Base-by-base conservation (phyloP, 345 rosid genomes). In the Combretum micranthum region DNA sequence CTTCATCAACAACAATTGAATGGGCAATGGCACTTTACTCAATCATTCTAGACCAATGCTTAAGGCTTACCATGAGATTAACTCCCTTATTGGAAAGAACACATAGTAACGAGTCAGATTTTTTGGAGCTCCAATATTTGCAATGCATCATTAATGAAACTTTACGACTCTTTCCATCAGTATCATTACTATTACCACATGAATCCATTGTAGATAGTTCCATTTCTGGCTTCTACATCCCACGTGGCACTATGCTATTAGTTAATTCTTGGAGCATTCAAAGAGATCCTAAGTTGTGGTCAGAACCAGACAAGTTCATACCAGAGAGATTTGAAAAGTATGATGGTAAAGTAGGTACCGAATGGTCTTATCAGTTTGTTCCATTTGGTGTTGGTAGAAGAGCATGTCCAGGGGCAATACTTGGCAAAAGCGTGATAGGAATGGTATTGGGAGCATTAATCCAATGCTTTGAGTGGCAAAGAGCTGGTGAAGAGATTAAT, bases 211-310 rank as follows among this genome's bases (percentile, higher is more conserved):
- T 47, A 47, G 67, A 69, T 6, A 63, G 76, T 60, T 47, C 44
- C 2, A 53, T 72, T 2, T 57, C 13, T 74, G 64, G 12, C n/a
- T 72, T 64, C 47, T 48, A 25, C 13, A 53, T 79, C 15, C 69
- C 74, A 7, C 47, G 47, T 4, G 70, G 76, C 22, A 70, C 80
- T 4, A 74, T 72, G 68, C 44, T 79, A 44, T 5, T 64, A n/a
- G 44, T 64, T 4, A 75, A 70, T 15, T 53, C 21, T 1, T 65
- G 76, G 78, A 56, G 63, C 0, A 42, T 72, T 17, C 80, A 79
- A 32, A 46, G 47, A 19, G 66, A 63, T 57, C 69, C 56, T 4
- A 23, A 50, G 4, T 13, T 63, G 26, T 63, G 76, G 65, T 44
- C 20, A 7, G 71, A 66, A 65, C 69, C 0, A 15, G n/a, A 60